Evolutionary conservation across 2,329 filamentous ascomycete species (phyloP).

Genomic region (Chalara sp.): DNA sequence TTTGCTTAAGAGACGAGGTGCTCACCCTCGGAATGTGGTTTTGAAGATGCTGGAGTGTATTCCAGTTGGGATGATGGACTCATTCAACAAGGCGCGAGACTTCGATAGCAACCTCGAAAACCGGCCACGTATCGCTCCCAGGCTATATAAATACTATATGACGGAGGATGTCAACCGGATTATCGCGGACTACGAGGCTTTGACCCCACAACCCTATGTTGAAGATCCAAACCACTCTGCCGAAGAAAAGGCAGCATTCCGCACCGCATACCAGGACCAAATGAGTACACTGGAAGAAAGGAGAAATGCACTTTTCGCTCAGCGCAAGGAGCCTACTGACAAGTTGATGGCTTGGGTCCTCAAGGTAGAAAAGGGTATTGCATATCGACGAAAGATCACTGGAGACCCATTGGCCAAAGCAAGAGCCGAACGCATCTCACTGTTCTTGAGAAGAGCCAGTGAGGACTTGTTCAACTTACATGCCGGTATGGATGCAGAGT

Average conservation of each 20-base stretch:
- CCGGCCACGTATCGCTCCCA: slow-evolving; percentile 13
- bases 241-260: slow-evolving; percentile 16
- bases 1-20: slow-evolving; percentile 19
- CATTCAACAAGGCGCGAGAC: slow-evolving; percentile 25
- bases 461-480: slow-evolving; percentile 20
- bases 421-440: slow-evolving; percentile 17
- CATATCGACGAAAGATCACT: slow-evolving; percentile 14
- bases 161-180: slow-evolving; percentile 18
- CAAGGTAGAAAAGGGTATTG: slow-evolving; percentile 20
- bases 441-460: slow-evolving; percentile 19
- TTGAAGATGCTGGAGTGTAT: slow-evolving; percentile 25
- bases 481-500: slow-evolving; percentile 14
- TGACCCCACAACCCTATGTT: slow-evolving; percentile 17
- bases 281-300: slow-evolving; percentile 17
- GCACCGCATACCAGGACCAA: slow-evolving; percentile 13
- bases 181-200: slow-evolving; percentile 20
- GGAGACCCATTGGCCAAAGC: slow-evolving; percentile 19
- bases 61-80: slow-evolving; percentile 25
- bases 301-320: slow-evolving; percentile 18
- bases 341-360: slow-evolving; percentile 22
- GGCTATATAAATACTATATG: slow-evolving; percentile 24
- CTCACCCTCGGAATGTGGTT: slow-evolving; percentile 11
- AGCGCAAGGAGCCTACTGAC: slow-evolving; percentile 19
- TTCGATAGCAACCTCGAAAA: slow-evolving; percentile 17
- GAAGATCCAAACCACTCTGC: slow-evolving; percentile 18